phyloP scores from a whole-genome alignment of 2,329 filamentous ascomycete genomes.

The Botryotinia globosa region DNA sequence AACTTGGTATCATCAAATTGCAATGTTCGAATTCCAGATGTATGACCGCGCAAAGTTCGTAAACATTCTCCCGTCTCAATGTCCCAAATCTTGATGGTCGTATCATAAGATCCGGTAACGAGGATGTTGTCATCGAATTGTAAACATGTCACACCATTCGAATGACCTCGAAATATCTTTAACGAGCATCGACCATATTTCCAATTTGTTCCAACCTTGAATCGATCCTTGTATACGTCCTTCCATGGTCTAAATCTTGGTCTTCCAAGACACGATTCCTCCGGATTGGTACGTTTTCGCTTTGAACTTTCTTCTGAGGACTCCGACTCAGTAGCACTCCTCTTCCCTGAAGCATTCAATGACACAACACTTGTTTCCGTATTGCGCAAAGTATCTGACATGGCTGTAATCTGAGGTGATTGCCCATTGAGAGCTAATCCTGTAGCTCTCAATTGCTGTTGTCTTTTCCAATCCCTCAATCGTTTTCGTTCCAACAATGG shows the following conservation, averaged over 20 bases:
- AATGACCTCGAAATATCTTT: slow-evolving; percentile 80
- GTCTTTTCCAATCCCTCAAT: slow-evolving; percentile 72
- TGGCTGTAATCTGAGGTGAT: slow-evolving; percentile 50
- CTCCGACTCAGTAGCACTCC: slow-evolving; percentile 28
- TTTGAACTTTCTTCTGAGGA: slow-evolving; percentile 28
- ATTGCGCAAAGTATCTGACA: slow-evolving; percentile 40
- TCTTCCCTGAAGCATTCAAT: slow-evolving; percentile 30
- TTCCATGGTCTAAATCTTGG: slow-evolving; percentile 78
- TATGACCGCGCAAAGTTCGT: slow-evolving; percentile 80
- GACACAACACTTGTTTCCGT: slow-evolving; percentile 18
- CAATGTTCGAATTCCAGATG: slow-evolving; percentile 77
- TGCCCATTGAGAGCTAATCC: slow-evolving; percentile 55
- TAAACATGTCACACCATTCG: slow-evolving; percentile 72
- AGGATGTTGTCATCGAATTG: slow-evolving; percentile 83
- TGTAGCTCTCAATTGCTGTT: slow-evolving; percentile 69
- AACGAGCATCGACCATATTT: slow-evolving; percentile 87
- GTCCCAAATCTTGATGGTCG: slow-evolving; percentile 95
- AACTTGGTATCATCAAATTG: slow-evolving; percentile 92
- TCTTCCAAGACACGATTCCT: slow-evolving; percentile 37
- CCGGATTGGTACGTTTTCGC: slow-evolving; percentile 29
- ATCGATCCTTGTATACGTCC: slow-evolving; percentile 91
- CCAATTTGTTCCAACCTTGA: slow-evolving; percentile 96
- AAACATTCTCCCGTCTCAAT: slow-evolving; percentile 83
- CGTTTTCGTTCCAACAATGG: slow-evolving; percentile 86
- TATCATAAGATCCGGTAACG: slow-evolving; percentile 92